Evolutionary conservation across 2,329 filamentous ascomycete genomes (phyloP).

Genomic region (Botrytis galanthina): DNA sequence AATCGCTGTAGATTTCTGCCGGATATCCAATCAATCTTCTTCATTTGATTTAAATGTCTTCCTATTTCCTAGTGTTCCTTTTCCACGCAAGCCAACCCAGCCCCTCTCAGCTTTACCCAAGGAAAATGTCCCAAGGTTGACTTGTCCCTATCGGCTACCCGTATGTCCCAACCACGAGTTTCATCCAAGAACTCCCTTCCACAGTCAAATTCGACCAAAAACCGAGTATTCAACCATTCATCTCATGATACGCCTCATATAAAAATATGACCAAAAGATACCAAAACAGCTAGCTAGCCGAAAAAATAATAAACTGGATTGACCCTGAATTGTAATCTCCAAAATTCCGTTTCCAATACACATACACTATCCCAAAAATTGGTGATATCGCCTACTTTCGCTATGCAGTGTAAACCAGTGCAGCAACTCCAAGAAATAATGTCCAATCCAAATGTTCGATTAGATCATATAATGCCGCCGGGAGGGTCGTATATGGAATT

Average conservation of each 20-base stretch:
- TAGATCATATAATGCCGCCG: conserved; percentile 38
- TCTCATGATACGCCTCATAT: conserved; percentile 18
- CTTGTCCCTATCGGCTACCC: conserved; percentile 9
- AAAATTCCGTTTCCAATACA: conserved; percentile 21
- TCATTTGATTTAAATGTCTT: conserved; percentile 6
- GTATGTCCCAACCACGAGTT: conserved; percentile 18
- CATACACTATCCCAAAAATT: conserved; percentile 17
- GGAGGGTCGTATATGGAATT: conserved; percentile 35
- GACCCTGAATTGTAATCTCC: conserved; percentile 7
- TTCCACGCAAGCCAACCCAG: conserved; percentile 14
- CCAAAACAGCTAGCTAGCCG: conserved; percentile 6
- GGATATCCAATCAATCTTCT: conserved; percentile 14
- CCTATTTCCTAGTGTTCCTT: conserved; percentile 7
- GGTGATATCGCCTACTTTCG: conserved; percentile 16
- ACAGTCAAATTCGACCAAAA: conserved; percentile 14
- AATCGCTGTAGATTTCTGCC: not conserved
- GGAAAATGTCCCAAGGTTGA: not conserved
- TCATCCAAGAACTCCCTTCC: conserved; percentile 21
- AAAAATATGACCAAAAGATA: conserved; percentile 16
- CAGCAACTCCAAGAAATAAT: conserved; percentile 19
- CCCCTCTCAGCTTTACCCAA: not conserved
- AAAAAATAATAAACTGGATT: conserved; percentile 13
- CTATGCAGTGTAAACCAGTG: conserved; percentile 16
- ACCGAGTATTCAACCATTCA: conserved; percentile 16
- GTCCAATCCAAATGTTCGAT: conserved; percentile 13